Conservation (phyloP, 2,329 filamentous ascomycete genomes). For the Claviceps maximensis region DNA sequence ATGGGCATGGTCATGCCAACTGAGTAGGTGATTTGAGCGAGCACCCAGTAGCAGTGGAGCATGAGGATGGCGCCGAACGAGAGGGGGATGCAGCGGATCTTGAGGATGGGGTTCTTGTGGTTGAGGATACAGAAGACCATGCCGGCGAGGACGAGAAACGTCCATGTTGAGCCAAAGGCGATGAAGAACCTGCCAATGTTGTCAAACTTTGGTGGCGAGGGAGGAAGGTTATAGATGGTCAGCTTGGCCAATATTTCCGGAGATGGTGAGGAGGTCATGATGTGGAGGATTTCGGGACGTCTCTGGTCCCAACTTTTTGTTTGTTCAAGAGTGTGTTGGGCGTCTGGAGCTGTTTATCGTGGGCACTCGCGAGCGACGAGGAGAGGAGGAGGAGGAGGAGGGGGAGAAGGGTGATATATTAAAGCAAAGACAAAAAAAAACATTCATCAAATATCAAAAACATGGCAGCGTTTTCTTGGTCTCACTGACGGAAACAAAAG, state of each 20-base stretch:
- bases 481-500: too few species aligned
- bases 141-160: conserved; percentile 18
- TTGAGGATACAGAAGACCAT: conserved; percentile 22
- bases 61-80: conserved; percentile 23
- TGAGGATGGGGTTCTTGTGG: conserved; percentile 21
- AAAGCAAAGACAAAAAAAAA: too few species aligned
- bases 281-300: not conserved
- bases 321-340: not conserved
- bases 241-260: not conserved
- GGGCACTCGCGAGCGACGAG: not conserved
- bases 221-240: conserved; percentile 9
- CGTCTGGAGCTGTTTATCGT: not conserved
- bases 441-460: not conserved
- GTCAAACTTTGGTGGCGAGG: conserved; percentile 15
- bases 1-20: conserved; percentile 27
- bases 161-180: conserved; percentile 15
- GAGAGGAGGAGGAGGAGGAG: not conserved
- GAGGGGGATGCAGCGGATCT: conserved; percentile 24
- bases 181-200: conserved; percentile 18
- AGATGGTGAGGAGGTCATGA: not conserved
- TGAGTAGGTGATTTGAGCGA: conserved; percentile 29
- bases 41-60: conserved; percentile 25
- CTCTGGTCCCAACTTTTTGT: not conserved
- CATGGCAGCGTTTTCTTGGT: too few species aligned
- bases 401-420: not conserved